Base-by-base conservation (phyloP, 352 stramenopile genomes). In the Globisporangium spiculum region DNA sequence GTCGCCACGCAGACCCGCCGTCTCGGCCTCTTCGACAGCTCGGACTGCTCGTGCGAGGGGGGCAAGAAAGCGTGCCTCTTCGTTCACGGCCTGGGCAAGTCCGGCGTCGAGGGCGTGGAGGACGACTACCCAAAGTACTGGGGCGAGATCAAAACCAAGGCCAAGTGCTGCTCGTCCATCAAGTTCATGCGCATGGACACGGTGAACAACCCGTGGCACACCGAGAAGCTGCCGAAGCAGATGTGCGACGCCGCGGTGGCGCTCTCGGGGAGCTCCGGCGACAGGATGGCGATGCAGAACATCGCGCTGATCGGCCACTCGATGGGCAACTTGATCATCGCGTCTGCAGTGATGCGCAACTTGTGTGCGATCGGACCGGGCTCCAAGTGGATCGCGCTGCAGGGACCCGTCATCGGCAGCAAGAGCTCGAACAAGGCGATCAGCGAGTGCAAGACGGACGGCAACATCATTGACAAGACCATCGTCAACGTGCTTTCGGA, bases 311-410 rank as follows among this genome's bases (percentile, higher is more conserved):
- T 86, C 4, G 63, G 75, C 4, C 75, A 86, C 53, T 86, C 78
- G 60, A 77, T 76, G 38, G 78, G 76, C 4, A 81, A 77, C 46
- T 50, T 86, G 22, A 72, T 80, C 56, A 64, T 79, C 8, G 75
- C 74, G 4, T 60, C 66, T 3, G 73, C 73, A 0, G 24, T 78
- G 1, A 66, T 77, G 30, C 63, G 60, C 7, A 59, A 66, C n/a
- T 65, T 74, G 36, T 86, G 78, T 62, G 48, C 36, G 10, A 68
- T 86, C 56, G 65, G 70, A 14, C 20, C 27, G 0, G 71, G 64
- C 20, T 75, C 76, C 60, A 80, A 79, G 57, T 86, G 78, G 78
- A 75, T 84, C 34, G 75, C 76, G 1, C 66, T 86, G 16, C 24
- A 75, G 54, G 76, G 68, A 0, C 78, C 78, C 1, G 73, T 86